Evolutionary conservation across 768 basidiomycete species (phyloP).

Genomic region (Serpula lacrymans): DNA sequence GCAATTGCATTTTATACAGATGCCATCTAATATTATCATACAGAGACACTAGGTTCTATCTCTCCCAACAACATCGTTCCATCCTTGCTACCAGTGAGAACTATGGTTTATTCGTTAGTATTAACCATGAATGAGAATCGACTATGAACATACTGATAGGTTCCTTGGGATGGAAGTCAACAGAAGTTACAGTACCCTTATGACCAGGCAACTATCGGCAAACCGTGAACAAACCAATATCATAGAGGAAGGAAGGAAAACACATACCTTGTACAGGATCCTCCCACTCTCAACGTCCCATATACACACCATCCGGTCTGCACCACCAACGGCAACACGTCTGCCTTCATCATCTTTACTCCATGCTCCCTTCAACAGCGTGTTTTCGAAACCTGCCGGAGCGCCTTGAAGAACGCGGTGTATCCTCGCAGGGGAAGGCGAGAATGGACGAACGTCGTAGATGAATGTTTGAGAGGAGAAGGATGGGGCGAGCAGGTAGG

Average conservation of each 20-base stretch:
- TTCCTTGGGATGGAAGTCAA: conserved; percentile 95
- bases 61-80: conserved; percentile 90
- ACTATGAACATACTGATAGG: conserved; percentile 71
- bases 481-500: conserved; percentile 85
- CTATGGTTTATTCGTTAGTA: conserved; percentile 34
- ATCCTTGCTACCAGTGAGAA: conserved; percentile 91
- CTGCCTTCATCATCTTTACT: conserved; percentile 79
- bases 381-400: conserved; percentile 92
- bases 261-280: conserved; percentile 71
- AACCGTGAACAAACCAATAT: background rate
- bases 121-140: background rate
- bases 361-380: conserved; percentile 84
- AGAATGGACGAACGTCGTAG: conserved; percentile 93
- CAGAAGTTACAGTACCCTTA: conserved; percentile 93
- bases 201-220: conserved; percentile 87
- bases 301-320: conserved; percentile 81
- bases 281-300: conserved; percentile 83
- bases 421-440: conserved; percentile 74
- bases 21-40: conserved; percentile 34
- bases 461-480: conserved; percentile 87
- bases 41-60: conserved; percentile 61
- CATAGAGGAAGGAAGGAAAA: background rate
- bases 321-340: conserved; percentile 85
- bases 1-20: too few relatives aligned
- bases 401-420: conserved; percentile 81